phyloP scores from a whole-genome alignment of 371 early-diverging fungal species.

The Entomophthora muscae region DNA sequence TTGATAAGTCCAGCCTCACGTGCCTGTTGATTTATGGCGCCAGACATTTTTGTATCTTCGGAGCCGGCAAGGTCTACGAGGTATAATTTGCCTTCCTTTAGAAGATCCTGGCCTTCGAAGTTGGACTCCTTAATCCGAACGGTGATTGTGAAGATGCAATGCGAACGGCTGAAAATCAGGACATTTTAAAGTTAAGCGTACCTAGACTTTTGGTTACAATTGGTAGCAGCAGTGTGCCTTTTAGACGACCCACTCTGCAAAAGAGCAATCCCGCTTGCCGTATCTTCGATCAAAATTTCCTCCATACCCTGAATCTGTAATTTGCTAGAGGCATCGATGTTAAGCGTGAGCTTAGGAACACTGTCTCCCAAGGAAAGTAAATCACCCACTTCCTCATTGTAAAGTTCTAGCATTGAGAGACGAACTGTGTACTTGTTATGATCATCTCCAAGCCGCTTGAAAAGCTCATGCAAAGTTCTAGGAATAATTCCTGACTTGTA shows the following conservation, averaged over 20 bases:
- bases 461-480: constrained; percentile 63
- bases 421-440: constrained; percentile 51
- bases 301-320: constrained; percentile 68
- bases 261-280: constrained; percentile 51
- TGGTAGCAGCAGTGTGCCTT: constrained; percentile 72
- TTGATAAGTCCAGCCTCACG: constrained; percentile 88
- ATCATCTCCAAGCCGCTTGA: constrained; percentile 37
- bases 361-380: constrained; percentile 37
- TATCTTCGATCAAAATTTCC: constrained; percentile 46
- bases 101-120: constrained; percentile 56
- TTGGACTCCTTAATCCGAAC: constrained; percentile 64
- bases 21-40: constrained; percentile 71
- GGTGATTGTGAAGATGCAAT: constrained; percentile 82
- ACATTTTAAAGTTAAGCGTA: constrained; percentile 9
- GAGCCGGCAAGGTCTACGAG: constrained; percentile 97
- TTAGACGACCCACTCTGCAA: constrained; percentile 56
- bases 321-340: constrained; percentile 42
- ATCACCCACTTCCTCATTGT: constrained; percentile 95
- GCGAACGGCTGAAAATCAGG: constrained; percentile 51
- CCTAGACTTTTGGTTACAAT: constrained; percentile 81
- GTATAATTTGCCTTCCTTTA: constrained; percentile 81
- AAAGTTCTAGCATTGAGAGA: constrained; percentile 88
- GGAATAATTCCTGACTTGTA: constrained; percentile 78
- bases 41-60: constrained; percentile 82
- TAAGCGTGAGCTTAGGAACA: constrained; percentile 32